A percentile compares a stretch with the other conserved stretches of the same genome.
Conservation (phyloP, 2,329 filamentous ascomycete genomes). For the Esteya vermicola region DNA sequence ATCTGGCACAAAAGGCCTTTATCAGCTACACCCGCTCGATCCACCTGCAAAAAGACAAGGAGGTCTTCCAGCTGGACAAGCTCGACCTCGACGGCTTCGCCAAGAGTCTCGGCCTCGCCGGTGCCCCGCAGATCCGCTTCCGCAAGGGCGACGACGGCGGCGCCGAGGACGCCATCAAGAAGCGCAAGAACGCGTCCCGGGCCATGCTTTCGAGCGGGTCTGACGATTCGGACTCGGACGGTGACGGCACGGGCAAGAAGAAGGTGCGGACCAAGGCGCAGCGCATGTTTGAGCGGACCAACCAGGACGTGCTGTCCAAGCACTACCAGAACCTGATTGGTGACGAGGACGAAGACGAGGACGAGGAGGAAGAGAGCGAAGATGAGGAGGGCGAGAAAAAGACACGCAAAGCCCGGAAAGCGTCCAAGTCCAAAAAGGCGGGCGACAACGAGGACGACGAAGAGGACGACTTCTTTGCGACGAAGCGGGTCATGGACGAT, state of each 20-base stretch:
- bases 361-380: constrained; percentile 26
- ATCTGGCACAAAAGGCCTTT: constrained; percentile 91
- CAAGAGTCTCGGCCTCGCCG: constrained; percentile 72
- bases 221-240: constrained; percentile 31
- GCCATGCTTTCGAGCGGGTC: constrained; percentile 50
- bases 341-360: constrained; percentile 44
- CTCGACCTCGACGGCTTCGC: constrained; percentile 80
- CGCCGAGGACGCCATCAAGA: constrained; percentile 57
- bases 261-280: constrained; percentile 89
- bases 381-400: not conserved
- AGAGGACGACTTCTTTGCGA: constrained; percentile 62
- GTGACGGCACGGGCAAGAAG: constrained; percentile 37
- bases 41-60: constrained; percentile 80
- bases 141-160: constrained; percentile 47
- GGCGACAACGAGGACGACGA: not conserved
- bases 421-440: not conserved
- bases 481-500: constrained; percentile 74
- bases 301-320: constrained; percentile 87
- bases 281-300: constrained; percentile 92
- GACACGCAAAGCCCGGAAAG: too few relatives aligned
- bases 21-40: constrained; percentile 78
- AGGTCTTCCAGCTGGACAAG: constrained; percentile 72
- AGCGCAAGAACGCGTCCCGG: constrained; percentile 73
- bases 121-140: constrained; percentile 86
- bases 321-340: constrained; percentile 80